Evolutionary conservation across 1,284 basidiomycete species (phyloP), one percentile per base, ranked within the genome.

Genomic region (Ceratobasidium sp.): DNA sequence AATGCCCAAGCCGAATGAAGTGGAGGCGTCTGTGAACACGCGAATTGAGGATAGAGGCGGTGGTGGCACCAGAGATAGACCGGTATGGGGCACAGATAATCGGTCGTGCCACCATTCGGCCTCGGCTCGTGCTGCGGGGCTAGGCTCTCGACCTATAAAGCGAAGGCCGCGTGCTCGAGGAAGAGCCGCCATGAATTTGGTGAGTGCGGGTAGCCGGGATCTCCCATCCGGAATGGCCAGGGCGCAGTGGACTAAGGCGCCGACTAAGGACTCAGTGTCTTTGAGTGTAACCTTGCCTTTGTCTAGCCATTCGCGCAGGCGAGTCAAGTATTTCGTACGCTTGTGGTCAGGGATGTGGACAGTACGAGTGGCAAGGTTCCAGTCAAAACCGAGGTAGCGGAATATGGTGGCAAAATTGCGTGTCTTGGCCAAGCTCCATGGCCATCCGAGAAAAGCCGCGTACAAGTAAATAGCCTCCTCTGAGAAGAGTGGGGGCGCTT

Each of bases 381-480:
- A 78, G 7, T 60, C n/a, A 28, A 78, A 78, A 12, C 79, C 70
- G 1, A 78, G 42, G 46, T 75, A 80, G 1, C 2, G 18, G 40
- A 78, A 77, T 15, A 51, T 26, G 39, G 18, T 10, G 13, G 69
- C 46, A 60, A 72, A 78, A 6, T 46, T 18, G 3, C 20, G 6
- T 7, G 49, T 51, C 49, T 51, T 51, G 49, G 18, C 18, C 3
- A 12, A 12, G n/a, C 70, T 78, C 79, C 79, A 80, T 20, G 64
- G 77, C 44, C 55, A 58, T 4, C 79, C 79, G 4, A 80, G 64
- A 39, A 61, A 18, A 0, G n/a, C 9, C 51, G 90, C 82, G 70
- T 93, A 84, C 56, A 88, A 90, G 78, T 91, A 87, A 1, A 44
- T 15, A 18, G 33, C 53, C n/a, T 26, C 4, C 0, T 40, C 49